These are phyloP conservation scores for Pythium phragmiticola DNA, from an alignment of 352 stramenopile genomes.

Conservation along the genomic window DNA sequence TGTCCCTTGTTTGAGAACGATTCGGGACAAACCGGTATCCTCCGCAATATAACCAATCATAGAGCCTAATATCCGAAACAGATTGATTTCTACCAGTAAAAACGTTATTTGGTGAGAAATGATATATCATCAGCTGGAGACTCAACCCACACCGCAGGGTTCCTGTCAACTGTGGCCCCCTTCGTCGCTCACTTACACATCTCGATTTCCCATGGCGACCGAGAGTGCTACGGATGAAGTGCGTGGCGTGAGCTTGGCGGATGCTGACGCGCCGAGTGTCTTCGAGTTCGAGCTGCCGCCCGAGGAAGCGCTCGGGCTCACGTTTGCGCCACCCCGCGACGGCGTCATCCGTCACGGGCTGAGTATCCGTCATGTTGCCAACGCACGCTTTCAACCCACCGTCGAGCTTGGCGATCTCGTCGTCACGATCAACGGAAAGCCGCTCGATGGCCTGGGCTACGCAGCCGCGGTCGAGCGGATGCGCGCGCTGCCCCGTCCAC, in stretches of 20 bases:
- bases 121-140: background rate
- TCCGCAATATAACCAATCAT: background rate
- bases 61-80: background rate
- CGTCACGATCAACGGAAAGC: conserved; percentile 71
- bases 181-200: background rate
- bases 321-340: conserved; percentile 76
- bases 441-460: conserved; percentile 79
- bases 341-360: conserved; percentile 78
- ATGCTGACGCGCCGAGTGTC: conserved; percentile 20
- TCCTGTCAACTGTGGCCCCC: too few species aligned
- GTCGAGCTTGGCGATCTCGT: conserved; percentile 76
- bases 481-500: conserved; percentile 66
- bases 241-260: background rate
- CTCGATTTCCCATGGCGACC: background rate
- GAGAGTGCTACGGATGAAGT: too few species aligned
- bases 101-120: background rate
- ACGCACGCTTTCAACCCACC: conserved; percentile 72
- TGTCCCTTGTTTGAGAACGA: background rate
- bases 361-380: conserved; percentile 83
- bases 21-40: background rate
- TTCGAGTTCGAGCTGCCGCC: conserved; percentile 77
- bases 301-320: conserved; percentile 82
- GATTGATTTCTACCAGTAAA: background rate
- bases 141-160: too few species aligned
- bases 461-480: conserved; percentile 83